Evolutionary conservation across 2,329 filamentous ascomycete genomes (phyloP).

Genomic region (Truncatella angustata): DNA sequence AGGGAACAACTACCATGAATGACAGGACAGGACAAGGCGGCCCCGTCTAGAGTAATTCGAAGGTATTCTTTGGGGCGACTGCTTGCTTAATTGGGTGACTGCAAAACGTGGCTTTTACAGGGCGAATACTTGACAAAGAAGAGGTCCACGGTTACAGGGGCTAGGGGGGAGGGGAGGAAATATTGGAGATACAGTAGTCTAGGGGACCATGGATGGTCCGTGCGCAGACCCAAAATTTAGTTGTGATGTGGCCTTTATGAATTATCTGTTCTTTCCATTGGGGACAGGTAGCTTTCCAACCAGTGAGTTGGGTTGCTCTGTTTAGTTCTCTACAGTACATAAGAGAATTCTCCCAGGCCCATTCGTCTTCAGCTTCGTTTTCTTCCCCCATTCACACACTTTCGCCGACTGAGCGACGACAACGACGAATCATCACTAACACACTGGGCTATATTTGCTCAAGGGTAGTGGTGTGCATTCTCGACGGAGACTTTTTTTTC

Average conservation of each 20-base stretch:
- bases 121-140: neutral
- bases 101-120: neutral
- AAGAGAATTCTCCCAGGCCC: no score
- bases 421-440: neutral
- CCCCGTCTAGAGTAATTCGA: neutral
- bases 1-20: neutral
- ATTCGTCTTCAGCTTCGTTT: neutral
- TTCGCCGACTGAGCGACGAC: neutral
- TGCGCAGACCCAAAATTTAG: neutral
- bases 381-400: constrained; percentile 1
- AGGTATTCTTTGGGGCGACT: neutral
- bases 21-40: neutral
- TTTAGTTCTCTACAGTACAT: no score
- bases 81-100: neutral
- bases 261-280: constrained; percentile 10
- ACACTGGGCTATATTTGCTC: neutral
- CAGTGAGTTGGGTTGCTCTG: no score
- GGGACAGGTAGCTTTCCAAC: no score
- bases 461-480: neutral
- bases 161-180: no score
- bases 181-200: no score
- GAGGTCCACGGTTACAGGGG: no score
- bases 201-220: no score
- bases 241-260: constrained; percentile 9
- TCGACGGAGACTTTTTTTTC: constrained; percentile 10